Conservation (phyloP, 2,329 filamentous ascomycete genomes). For the Calycina marina region DNA sequence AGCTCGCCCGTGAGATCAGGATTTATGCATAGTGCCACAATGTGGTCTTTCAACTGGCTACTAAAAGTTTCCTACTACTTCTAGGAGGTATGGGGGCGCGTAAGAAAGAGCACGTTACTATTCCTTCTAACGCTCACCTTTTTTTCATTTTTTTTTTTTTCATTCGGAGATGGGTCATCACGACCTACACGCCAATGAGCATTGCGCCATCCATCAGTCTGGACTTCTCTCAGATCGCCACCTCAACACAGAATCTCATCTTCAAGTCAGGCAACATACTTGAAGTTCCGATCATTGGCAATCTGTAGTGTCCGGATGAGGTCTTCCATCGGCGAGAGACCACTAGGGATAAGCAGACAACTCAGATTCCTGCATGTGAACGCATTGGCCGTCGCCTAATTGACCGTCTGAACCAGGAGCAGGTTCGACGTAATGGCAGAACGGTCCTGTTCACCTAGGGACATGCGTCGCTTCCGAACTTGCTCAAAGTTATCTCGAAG, state of each 20-base stretch:
- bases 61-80: too few relatives aligned
- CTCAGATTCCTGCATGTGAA: background rate
- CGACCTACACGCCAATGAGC: too few relatives aligned
- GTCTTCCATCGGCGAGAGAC: background rate
- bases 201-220: too few relatives aligned
- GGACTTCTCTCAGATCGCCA: background rate
- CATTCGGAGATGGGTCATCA: too few relatives aligned
- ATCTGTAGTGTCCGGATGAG: background rate
- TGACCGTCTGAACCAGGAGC: background rate
- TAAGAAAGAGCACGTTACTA: too few relatives aligned
- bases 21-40: too few relatives aligned
- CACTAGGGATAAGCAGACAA: background rate
- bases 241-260: background rate
- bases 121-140: too few relatives aligned
- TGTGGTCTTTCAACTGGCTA: too few relatives aligned
- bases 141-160: too few relatives aligned
- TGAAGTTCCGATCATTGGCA: background rate
- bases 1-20: too few relatives aligned
- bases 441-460: background rate
- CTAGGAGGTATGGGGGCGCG: too few relatives aligned
- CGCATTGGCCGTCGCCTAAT: background rate
- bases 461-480: background rate
- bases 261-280: background rate
- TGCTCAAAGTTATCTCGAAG: background rate
- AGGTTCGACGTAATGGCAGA: background rate